Percentiles rank a stretch among this genome's conserved stretches.
Conservation (phyloP, 495 filamentous ascomycete genomes). For the Geopyxis carbonaria region DNA sequence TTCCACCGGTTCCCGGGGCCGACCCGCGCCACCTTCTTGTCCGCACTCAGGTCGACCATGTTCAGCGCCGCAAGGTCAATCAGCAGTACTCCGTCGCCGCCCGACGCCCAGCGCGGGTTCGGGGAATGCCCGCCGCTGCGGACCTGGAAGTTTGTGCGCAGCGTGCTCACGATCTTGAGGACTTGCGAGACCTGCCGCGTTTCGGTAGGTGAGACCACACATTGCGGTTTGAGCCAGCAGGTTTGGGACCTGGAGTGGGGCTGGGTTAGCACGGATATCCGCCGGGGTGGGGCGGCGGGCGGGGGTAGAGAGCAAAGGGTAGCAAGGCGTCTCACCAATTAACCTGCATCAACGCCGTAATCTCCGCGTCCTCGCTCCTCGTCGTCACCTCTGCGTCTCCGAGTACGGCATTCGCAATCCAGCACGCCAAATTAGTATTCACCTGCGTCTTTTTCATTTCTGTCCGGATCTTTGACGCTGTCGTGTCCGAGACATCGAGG, state of each 20-base stretch:
- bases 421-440: too few relatives aligned
- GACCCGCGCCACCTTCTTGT: background rate
- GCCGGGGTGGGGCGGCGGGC: too few relatives aligned
- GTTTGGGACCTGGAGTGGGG: constrained; percentile 4
- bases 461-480: too few relatives aligned
- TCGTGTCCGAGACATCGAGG: too few relatives aligned
- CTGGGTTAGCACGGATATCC: too few relatives aligned
- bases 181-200: constrained; percentile 6
- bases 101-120: constrained; percentile 7
- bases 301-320: too few relatives aligned
- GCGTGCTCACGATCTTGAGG: background rate
- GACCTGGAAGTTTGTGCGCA: constrained; percentile 31
- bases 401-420: too few relatives aligned
- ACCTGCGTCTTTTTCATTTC: too few relatives aligned
- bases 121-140: constrained; percentile 35
- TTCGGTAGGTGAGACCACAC: constrained; percentile 29
- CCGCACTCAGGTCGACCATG: background rate
- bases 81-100: background rate
- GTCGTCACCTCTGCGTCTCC: too few relatives aligned
- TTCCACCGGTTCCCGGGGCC: constrained; percentile 17
- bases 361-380: too few relatives aligned
- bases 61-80: background rate
- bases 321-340: too few relatives aligned
- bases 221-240: constrained; percentile 24
- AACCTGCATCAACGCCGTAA: too few relatives aligned